phyloP scores from a whole-genome alignment of 306 rosid genomes.

The Hippophae gyantsensis region DNA sequence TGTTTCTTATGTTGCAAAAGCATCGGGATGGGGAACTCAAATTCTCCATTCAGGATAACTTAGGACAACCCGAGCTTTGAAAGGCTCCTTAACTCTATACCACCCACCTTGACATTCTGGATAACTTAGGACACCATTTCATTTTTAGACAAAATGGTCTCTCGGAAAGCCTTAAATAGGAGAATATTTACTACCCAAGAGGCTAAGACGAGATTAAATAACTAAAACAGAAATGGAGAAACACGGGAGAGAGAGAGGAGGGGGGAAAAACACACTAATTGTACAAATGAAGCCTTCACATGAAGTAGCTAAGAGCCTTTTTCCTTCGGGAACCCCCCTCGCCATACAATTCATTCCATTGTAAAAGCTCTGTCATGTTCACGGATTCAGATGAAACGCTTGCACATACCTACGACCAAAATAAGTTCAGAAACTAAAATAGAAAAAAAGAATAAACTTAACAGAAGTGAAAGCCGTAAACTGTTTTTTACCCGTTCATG shows the following conservation, averaged over 20 bases:
- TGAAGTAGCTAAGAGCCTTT: constrained; percentile 93
- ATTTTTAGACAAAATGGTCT: too few relatives aligned
- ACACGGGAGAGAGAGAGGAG: neutral
- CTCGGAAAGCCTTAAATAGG: too few relatives aligned
- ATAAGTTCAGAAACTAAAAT: constrained; percentile 6
- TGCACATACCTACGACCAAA: constrained; percentile 73
- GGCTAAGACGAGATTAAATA: too few relatives aligned
- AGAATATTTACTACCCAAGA: too few relatives aligned
- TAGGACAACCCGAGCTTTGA: too few relatives aligned
- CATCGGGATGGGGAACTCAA: too few relatives aligned
- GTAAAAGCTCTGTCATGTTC: constrained; percentile 86
- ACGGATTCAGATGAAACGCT: constrained; percentile 90
- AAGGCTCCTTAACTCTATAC: too few relatives aligned
- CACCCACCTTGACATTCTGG: too few relatives aligned
- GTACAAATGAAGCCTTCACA: constrained; percentile 62
- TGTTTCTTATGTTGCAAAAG: too few relatives aligned
- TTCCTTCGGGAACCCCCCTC: constrained; percentile 99
- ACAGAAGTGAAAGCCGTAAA: neutral
- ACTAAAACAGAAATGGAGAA: neutral
- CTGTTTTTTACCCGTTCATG: constrained; percentile 70
- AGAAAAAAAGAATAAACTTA: neutral
- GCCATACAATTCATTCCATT: constrained; percentile 98
- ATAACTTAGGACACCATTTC: too few relatives aligned
- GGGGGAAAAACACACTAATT: constrained; percentile 8
- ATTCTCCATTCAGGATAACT: too few relatives aligned